Conservation (phyloP, 2,329 filamentous ascomycete species). For the Intubia oerlemansii region DNA sequence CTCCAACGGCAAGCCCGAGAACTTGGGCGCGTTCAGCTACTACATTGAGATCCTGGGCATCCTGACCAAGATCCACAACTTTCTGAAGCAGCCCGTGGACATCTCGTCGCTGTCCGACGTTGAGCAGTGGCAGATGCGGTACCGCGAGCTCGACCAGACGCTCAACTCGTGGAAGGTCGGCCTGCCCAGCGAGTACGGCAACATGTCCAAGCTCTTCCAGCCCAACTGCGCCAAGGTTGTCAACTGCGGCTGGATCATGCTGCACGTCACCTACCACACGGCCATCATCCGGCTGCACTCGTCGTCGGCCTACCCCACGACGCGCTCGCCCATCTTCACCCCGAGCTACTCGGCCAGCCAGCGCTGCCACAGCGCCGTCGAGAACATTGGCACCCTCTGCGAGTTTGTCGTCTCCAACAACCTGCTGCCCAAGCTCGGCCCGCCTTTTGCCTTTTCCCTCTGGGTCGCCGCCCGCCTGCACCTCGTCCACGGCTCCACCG, state of each 20-base stretch:
- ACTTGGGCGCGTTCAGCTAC: conserved; percentile 70
- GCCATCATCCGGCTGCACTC: conserved; percentile 79
- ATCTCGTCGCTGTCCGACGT: conserved; percentile 79
- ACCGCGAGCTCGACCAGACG: conserved; percentile 63
- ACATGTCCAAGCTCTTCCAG: conserved; percentile 59
- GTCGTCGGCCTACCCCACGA: conserved; percentile 75
- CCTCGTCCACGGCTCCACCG: conserved; percentile 75
- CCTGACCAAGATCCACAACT: conserved; percentile 67
- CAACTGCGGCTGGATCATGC: conserved; percentile 70
- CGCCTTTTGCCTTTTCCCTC: conserved; percentile 76
- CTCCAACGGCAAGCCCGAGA: conserved; percentile 27
- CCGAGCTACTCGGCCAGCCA: conserved; percentile 72
- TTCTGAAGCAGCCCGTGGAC: conserved; percentile 72
- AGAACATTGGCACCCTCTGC: conserved; percentile 58
- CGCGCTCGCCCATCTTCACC: conserved; percentile 78
- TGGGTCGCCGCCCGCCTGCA: conserved; percentile 80
- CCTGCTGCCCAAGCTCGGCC: conserved; percentile 61
- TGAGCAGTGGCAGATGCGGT: conserved; percentile 71
- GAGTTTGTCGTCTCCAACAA: conserved; percentile 57
- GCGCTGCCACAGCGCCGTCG: conserved; percentile 61
- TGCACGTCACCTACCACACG: conserved; percentile 77
- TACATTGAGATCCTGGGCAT: conserved; percentile 81
- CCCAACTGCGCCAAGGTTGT: conserved; percentile 49
- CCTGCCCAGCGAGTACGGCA: conserved; percentile 64
- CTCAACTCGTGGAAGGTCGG: conserved; percentile 68